These are phyloP conservation scores for Cladosporium velox DNA, from an alignment of 2,329 filamentous ascomycete species.

Conservation along the genomic window DNA sequence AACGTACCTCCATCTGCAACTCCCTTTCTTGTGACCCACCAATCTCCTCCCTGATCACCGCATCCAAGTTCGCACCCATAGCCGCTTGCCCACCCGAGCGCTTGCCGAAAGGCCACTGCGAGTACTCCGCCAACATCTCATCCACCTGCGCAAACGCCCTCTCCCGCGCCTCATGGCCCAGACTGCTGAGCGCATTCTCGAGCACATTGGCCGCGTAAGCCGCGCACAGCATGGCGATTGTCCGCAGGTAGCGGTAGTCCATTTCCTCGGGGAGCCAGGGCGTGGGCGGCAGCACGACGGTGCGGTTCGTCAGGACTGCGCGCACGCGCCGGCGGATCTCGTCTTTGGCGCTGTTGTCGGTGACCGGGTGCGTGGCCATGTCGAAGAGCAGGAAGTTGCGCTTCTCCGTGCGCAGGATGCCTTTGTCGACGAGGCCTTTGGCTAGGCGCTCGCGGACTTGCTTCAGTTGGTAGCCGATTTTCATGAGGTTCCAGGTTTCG, in stretches of 20 bases:
- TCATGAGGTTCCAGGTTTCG: slow-evolving; percentile 99
- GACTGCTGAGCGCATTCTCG: slow-evolving; percentile 91
- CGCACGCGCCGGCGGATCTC: slow-evolving; percentile 92
- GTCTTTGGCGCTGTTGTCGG: slow-evolving; percentile 94
- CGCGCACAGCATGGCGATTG: slow-evolving; percentile 94
- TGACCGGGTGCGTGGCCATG: slow-evolving; percentile 98
- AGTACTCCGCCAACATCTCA: slow-evolving; percentile 92
- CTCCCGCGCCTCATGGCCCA: slow-evolving; percentile 92
- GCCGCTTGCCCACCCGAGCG: slow-evolving; percentile 74
- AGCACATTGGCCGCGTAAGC: slow-evolving; percentile 97
- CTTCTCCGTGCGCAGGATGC: slow-evolving; percentile 97
- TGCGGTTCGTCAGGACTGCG: slow-evolving; percentile 89
- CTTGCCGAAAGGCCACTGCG: slow-evolving; percentile 93
- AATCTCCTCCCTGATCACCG: slow-evolving; percentile 84
- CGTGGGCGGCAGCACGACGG: slow-evolving; percentile 81
- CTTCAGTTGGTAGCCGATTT: slow-evolving; percentile 99
- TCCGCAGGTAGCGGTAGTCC: slow-evolving; percentile 90
- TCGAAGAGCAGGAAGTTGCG: slow-evolving; percentile 99
- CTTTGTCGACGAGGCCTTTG: slow-evolving; percentile 97
- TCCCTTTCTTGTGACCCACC: slow-evolving; percentile 88
- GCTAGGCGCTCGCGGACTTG: slow-evolving; percentile 96
- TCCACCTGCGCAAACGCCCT: slow-evolving; percentile 96
- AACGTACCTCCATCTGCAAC: slow-evolving; percentile 82
- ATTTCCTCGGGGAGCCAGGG: slow-evolving; percentile 92
- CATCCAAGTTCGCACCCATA: slow-evolving; percentile 88